Conservation (phyloP, 2,329 filamentous ascomycete genomes). For the Allantophomopsis cytisporea region DNA sequence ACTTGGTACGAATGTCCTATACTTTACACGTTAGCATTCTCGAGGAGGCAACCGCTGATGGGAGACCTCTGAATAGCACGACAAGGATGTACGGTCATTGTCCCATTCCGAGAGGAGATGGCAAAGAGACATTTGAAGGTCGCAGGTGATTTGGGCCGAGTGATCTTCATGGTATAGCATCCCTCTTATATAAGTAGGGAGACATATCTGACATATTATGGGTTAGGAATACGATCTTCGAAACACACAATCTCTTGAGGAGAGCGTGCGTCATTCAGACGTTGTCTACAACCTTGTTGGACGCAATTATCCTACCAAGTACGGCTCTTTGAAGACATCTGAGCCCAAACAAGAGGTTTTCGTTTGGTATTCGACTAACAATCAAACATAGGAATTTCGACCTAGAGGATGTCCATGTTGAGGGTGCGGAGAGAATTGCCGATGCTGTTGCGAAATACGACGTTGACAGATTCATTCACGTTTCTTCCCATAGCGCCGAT, state of each 20-base stretch:
- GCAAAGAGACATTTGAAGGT: slow-evolving; percentile 93
- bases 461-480: slow-evolving; percentile 89
- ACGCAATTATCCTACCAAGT: slow-evolving; percentile 94
- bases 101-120: slow-evolving; percentile 97
- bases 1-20: slow-evolving; percentile 45
- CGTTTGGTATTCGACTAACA: not conserved
- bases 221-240: slow-evolving; percentile 86
- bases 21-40: not conserved
- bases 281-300: slow-evolving; percentile 95
- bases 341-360: not conserved
- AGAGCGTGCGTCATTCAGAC: slow-evolving; percentile 92
- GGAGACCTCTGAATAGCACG: slow-evolving; percentile 43
- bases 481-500: slow-evolving; percentile 88
- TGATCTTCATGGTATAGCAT: slow-evolving; percentile 61
- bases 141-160: slow-evolving; percentile 81
- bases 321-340: slow-evolving; percentile 16
- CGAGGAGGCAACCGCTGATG: too few species aligned
- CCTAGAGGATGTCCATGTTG: slow-evolving; percentile 83
- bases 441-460: slow-evolving; percentile 97
- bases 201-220: not conserved
- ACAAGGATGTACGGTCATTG: slow-evolving; percentile 84
- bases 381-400: slow-evolving; percentile 66
- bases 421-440: slow-evolving; percentile 82
- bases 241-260: slow-evolving; percentile 92
- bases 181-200: slow-evolving; percentile 7